These are phyloP conservation scores for Cryptosporidium parvum DNA, from an alignment of 169 alveolate species.

Conservation along the genomic window DNA sequence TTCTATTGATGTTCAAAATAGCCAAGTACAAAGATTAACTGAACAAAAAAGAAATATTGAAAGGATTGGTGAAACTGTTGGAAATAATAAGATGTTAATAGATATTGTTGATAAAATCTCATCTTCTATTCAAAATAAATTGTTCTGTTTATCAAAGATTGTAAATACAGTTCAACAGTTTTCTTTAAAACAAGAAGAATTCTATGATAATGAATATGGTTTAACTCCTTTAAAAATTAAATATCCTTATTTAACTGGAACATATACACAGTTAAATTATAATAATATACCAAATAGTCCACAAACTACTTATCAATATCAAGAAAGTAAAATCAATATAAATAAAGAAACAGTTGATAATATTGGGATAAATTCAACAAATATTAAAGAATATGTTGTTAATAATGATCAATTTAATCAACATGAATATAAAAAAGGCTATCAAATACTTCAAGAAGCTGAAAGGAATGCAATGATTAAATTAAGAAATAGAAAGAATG, in stretches of 20 bases:
- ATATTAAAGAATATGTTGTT: not conserved
- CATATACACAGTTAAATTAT: constrained; percentile 33
- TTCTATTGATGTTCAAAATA: constrained; percentile 1
- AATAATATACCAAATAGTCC: not conserved
- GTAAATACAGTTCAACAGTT: not conserved
- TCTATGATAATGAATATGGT: not conserved
- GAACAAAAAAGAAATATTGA: constrained; percentile 32
- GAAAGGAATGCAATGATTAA: constrained; percentile 1
- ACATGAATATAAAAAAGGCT: too few species aligned
- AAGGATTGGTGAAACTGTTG: not conserved
- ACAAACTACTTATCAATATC: not conserved
- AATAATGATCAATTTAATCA: too few species aligned
- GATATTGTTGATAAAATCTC: constrained; percentile 13
- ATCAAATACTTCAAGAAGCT: not conserved
- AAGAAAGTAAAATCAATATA: not conserved
- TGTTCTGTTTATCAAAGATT: constrained; percentile 24
- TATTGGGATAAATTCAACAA: not conserved
- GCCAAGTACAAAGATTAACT: constrained; percentile 18
- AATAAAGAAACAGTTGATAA: not conserved
- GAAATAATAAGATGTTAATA: not conserved
- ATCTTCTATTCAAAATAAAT: constrained; percentile 16
- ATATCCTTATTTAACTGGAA: constrained; percentile 71
- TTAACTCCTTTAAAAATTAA: constrained; percentile 55
- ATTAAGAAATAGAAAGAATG: not conserved
- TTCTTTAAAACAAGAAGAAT: not conserved